Conservation (phyloP, 2,329 filamentous ascomycete species). For the Daldinia sp. region DNA sequence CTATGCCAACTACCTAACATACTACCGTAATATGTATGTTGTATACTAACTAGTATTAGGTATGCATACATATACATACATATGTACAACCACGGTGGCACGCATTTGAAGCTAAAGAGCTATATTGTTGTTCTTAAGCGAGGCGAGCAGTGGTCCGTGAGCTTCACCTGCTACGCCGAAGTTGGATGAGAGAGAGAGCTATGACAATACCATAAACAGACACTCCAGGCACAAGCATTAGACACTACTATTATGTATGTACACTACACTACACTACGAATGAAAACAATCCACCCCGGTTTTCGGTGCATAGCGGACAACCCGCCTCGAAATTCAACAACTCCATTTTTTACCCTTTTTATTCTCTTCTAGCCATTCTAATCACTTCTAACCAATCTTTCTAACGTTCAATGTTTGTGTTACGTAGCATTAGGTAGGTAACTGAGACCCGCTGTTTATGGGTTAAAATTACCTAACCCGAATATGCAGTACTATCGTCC, state of each 20-base stretch:
- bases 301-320: slow-evolving; percentile 28
- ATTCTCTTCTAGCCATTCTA: not conserved
- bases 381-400: not conserved
- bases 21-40: not conserved
- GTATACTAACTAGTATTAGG: not conserved
- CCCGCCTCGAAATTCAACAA: slow-evolving; percentile 28
- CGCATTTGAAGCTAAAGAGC: not conserved
- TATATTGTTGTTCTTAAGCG: slow-evolving; percentile 30
- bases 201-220: too few relatives aligned
- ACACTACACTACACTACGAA: too few relatives aligned
- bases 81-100: slow-evolving; percentile 3
- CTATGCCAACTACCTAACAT: not conserved
- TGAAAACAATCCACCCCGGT: slow-evolving; percentile 1
- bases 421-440: slow-evolving; percentile 1
- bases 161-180: not conserved
- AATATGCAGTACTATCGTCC: slow-evolving; percentile 21
- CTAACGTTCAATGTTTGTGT: not conserved
- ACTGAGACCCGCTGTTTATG: slow-evolving; percentile 4
- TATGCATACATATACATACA: not conserved
- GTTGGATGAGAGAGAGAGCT: too few relatives aligned
- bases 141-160: slow-evolving; percentile 15
- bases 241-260: too few relatives aligned
- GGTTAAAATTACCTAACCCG: slow-evolving; percentile 18
- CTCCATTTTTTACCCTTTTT: slow-evolving; percentile 14
- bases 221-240: too few relatives aligned